These are phyloP conservation scores for Brassica napus DNA, from an alignment of 345 rosid genomes.

Conservation along the genomic window DNA sequence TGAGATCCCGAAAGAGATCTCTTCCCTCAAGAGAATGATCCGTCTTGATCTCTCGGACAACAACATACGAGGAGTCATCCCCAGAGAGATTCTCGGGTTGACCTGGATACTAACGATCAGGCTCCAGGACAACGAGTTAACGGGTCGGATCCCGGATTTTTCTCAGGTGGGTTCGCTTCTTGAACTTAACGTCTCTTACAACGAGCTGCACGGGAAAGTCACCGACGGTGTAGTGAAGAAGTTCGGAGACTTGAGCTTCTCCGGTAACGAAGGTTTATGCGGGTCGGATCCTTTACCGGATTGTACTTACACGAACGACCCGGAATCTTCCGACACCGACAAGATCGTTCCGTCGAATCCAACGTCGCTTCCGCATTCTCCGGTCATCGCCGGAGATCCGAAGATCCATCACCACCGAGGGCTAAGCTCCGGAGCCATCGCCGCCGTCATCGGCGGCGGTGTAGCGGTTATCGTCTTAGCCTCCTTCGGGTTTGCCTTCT, in stretches of 20 bases:
- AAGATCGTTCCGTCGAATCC: constrained; percentile 80
- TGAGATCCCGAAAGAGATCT: constrained; percentile 63
- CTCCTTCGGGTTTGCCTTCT: constrained; percentile 69
- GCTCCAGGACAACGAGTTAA: constrained; percentile 75
- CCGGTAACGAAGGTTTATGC: constrained; percentile 79
- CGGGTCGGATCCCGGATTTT: constrained; percentile 78
- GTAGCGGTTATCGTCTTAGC: constrained; percentile 55
- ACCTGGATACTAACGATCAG: constrained; percentile 73
- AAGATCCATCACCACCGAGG: constrained; percentile 40
- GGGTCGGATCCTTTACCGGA: constrained; percentile 68
- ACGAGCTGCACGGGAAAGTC: constrained; percentile 69
- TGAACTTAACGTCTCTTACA: constrained; percentile 68
- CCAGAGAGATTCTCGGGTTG: constrained; percentile 50
- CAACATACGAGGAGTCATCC: constrained; percentile 73
- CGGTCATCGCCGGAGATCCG: constrained; percentile 15
- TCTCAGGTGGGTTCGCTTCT: constrained; percentile 48
- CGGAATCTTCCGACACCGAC: constrained; percentile 44
- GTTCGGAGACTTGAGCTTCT: constrained; percentile 62
- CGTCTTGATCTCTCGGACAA: constrained; percentile 84
- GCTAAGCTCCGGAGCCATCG: constrained; percentile 60
- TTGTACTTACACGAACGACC: constrained; percentile 55
- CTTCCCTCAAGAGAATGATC: constrained; percentile 55
- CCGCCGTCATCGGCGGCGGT: constrained; percentile 63
- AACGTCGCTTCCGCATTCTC: constrained; percentile 62
- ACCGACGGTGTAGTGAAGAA: constrained; percentile 55